These are phyloP conservation scores for Pulicaria dysenterica DNA, from an alignment of 129 eudicot species.

Conservation along the genomic window DNA sequence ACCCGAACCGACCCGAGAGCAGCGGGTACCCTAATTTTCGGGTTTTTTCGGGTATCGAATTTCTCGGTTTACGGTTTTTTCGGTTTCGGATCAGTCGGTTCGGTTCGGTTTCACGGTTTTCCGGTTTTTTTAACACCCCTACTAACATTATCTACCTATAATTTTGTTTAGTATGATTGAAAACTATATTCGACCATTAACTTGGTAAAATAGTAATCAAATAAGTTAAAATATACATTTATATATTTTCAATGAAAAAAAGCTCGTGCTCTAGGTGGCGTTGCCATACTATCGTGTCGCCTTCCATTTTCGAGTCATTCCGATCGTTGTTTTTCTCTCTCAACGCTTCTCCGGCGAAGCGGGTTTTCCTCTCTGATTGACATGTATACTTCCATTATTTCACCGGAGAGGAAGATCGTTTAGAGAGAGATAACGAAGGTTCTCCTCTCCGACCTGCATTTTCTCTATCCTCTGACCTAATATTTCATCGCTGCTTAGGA, in stretches of 20 bases:
- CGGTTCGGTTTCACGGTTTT: too few relatives aligned
- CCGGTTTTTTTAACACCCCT: too few relatives aligned
- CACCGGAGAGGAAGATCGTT: slow-evolving; percentile 20
- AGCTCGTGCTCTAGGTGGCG: neutral
- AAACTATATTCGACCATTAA: too few relatives aligned
- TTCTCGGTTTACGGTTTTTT: too few relatives aligned
- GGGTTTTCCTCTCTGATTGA: slow-evolving; percentile 27
- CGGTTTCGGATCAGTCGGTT: too few relatives aligned
- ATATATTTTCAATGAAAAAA: neutral
- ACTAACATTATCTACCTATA: too few relatives aligned
- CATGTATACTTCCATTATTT: slow-evolving; percentile 23
- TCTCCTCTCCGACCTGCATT: slow-evolving; percentile 11
- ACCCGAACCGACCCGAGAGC: too few relatives aligned
- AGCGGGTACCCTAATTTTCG: too few relatives aligned
- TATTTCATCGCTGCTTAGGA: slow-evolving; percentile 10
- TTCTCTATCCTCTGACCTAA: slow-evolving; percentile 21
- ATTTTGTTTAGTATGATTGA: too few relatives aligned
- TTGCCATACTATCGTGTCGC: neutral
- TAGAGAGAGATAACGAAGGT: slow-evolving; percentile 16
- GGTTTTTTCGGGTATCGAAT: too few relatives aligned
- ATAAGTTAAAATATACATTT: neutral
- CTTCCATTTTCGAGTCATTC: neutral
- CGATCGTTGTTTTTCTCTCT: slow-evolving; percentile 16
- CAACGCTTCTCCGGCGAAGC: slow-evolving; percentile 40
- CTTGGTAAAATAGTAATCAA: too few relatives aligned